Percentiles rank a stretch among this genome's conserved stretches.
Evolutionary conservation across 2,329 filamentous ascomycete genomes (phyloP).

Genomic region (Lasiodiplodia citricola): DNA sequence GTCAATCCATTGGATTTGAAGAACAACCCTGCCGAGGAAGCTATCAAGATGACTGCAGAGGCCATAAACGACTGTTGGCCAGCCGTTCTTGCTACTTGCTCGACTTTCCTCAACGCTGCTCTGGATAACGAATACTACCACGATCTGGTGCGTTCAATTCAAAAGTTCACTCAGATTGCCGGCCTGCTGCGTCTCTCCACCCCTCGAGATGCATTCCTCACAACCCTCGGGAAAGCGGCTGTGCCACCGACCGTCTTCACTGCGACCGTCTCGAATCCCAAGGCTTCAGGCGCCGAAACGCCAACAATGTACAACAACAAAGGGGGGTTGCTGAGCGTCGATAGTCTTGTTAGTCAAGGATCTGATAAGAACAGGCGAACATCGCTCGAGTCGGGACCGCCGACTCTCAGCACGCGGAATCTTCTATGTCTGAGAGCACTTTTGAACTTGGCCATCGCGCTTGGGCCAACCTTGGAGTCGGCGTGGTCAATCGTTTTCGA

Average conservation of each 20-base stretch:
- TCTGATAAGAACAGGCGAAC: constrained; percentile 67
- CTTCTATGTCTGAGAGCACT: constrained; percentile 87
- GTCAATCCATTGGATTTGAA: constrained; percentile 81
- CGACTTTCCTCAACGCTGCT: constrained; percentile 90
- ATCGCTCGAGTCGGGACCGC: constrained; percentile 55
- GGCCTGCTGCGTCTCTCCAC: constrained; percentile 84
- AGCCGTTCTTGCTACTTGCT: constrained; percentile 90
- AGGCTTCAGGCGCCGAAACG: constrained; percentile 55
- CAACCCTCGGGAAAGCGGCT: constrained; percentile 89
- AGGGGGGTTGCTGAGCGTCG: constrained; percentile 74
- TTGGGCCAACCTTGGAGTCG: constrained; percentile 82
- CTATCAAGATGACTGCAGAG: constrained; percentile 77
- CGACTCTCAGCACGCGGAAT: constrained; percentile 78
- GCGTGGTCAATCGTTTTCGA: constrained; percentile 93
- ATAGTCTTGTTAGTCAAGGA: constrained; percentile 67
- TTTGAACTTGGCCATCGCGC: constrained; percentile 91
- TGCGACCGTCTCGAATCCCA: constrained; percentile 44
- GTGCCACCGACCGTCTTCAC: constrained; percentile 76
- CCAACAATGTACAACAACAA: constrained; percentile 71
- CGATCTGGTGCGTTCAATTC: constrained; percentile 86
- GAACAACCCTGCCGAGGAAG: constrained; percentile 71
- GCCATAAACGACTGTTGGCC: constrained; percentile 96
- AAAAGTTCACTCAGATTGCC: constrained; percentile 93
- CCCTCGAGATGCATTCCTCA: constrained; percentile 91
- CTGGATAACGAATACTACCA: constrained; percentile 95